Evolutionary conservation across 345 rosid genomes (phyloP), one percentile per base, ranked within the genome.

Genomic region (Citrus inodora): DNA sequence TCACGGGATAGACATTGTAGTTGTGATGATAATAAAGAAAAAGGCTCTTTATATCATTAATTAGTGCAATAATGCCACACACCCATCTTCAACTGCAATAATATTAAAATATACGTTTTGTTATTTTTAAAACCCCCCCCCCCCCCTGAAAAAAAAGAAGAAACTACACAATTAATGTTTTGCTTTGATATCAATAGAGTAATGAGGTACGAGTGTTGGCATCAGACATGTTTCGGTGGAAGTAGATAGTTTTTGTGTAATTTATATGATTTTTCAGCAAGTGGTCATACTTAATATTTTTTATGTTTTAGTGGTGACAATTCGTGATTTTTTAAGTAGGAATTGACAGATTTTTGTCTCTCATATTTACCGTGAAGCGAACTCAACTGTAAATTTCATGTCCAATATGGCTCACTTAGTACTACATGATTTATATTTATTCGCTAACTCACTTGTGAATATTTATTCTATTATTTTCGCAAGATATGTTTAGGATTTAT

Each of bases 381-480:
- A 32, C 0, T 32, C 4, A 0, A 0, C 0, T 3, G 4, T 0
- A 32, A 0, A 32, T 32, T 32, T 32, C 0, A 32, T 32, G 4
- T 0, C 0, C 4, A 32, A 32, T 32, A 32, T 32, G 0, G 0
- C 4, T 32, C 33, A 3, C 4, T 32, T 32, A 3, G 33, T 32
- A 32, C 33, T 4, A 4, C 33, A 32, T 32, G 0, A 0, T 32
- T 32, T 32, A 32, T 0, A 32, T 32, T 32, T 32, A 32, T 32
- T 3, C 0, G 0, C 33, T 32, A 32, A 32, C 33, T 0, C 0
- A 0, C 0, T 0, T 32, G 0, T 32, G 33, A 0, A 0, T 32
- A 32, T 3, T 32, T 32, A 3, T 32, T 30, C 4, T 30, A 3
- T 30, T 30, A 30, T 30, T 30, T 30, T 30, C 0, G 0, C 0